phyloP scores from a whole-genome alignment of 306 rosid genomes.

The Prunus armeniaca region DNA sequence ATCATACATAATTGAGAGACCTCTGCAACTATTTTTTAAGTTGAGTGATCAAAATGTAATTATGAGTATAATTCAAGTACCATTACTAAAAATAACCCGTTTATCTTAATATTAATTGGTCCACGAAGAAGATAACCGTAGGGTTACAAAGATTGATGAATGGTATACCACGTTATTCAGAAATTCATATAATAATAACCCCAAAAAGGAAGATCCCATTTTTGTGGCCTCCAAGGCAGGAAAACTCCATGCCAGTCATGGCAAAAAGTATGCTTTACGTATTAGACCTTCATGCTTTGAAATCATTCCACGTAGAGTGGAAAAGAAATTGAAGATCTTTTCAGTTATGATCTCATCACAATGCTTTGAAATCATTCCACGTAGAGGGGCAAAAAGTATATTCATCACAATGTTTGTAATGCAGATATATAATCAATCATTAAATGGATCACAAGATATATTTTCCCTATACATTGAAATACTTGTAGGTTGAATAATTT shows the following conservation, averaged over 20 bases:
- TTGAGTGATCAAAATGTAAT: too few relatives aligned
- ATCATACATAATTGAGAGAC: too few relatives aligned
- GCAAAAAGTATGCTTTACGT: not conserved
- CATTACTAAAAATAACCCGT: too few relatives aligned
- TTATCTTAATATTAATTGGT: slow-evolving; percentile 1
- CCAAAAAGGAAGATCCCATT: slow-evolving; percentile 12
- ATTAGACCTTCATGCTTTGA: not conserved
- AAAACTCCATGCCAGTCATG: slow-evolving; percentile 21
- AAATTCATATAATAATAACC: not conserved
- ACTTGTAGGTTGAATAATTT: not conserved
- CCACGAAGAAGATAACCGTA: slow-evolving; percentile 1
- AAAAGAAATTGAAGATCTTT: not conserved
- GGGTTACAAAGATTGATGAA: not conserved
- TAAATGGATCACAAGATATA: not conserved
- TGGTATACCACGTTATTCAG: not conserved
- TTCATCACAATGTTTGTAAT: not conserved
- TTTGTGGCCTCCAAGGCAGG: slow-evolving; percentile 26
- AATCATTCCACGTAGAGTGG: not conserved
- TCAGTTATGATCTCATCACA: too few relatives aligned
- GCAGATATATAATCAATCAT: not conserved
- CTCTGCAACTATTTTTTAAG: too few relatives aligned
- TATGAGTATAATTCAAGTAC: too few relatives aligned
- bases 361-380: not conserved
- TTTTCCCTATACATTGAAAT: not conserved
- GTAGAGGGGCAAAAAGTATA: not conserved